Evolutionary conservation across 2,329 filamentous ascomycete species (phyloP).

Genomic region (Sclerotinia nivalis): DNA sequence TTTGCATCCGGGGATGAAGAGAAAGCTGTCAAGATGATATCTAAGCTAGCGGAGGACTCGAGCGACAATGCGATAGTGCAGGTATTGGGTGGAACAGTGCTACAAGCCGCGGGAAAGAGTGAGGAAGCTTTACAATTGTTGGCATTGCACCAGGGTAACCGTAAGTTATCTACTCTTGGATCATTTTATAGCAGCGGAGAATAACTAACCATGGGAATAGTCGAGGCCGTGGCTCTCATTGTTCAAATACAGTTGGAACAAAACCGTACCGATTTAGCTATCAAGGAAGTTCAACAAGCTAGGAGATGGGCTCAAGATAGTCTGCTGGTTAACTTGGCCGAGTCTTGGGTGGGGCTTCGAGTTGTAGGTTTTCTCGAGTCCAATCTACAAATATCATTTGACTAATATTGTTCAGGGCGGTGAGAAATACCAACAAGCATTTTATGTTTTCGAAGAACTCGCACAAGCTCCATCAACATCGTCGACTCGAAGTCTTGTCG

Average conservation of each 20-base stretch:
- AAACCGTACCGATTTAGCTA: slow-evolving; percentile 85
- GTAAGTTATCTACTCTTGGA: slow-evolving; percentile 51
- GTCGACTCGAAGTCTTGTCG: slow-evolving; percentile 72
- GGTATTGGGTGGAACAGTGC: slow-evolving; percentile 75
- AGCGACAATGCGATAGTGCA: slow-evolving; percentile 80
- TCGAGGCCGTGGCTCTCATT: slow-evolving; percentile 79
- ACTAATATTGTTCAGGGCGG: slow-evolving; percentile 64
- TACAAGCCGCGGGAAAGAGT: slow-evolving; percentile 77
- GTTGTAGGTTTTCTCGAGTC: slow-evolving; percentile 56
- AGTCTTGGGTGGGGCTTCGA: slow-evolving; percentile 91
- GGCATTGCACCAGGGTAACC: slow-evolving; percentile 80
- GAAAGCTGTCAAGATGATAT: slow-evolving; percentile 61
- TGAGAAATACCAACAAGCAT: slow-evolving; percentile 93
- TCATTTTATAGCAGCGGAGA: background rate
- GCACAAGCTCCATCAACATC: slow-evolving; percentile 83
- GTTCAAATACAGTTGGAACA: slow-evolving; percentile 90
- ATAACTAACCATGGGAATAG: slow-evolving; percentile 44
- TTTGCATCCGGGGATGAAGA: slow-evolving; percentile 60
- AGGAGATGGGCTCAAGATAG: slow-evolving; percentile 95
- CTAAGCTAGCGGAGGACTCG: slow-evolving; percentile 66
- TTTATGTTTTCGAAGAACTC: slow-evolving; percentile 97
- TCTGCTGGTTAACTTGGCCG: slow-evolving; percentile 87
- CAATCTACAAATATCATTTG: slow-evolving; percentile 36
- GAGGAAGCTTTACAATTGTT: slow-evolving; percentile 82
- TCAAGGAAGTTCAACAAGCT: slow-evolving; percentile 85